These are phyloP conservation scores for Syncephalastrum racemosum DNA, from an alignment of 371 early-diverging fungal species.

Conservation along the genomic window DNA sequence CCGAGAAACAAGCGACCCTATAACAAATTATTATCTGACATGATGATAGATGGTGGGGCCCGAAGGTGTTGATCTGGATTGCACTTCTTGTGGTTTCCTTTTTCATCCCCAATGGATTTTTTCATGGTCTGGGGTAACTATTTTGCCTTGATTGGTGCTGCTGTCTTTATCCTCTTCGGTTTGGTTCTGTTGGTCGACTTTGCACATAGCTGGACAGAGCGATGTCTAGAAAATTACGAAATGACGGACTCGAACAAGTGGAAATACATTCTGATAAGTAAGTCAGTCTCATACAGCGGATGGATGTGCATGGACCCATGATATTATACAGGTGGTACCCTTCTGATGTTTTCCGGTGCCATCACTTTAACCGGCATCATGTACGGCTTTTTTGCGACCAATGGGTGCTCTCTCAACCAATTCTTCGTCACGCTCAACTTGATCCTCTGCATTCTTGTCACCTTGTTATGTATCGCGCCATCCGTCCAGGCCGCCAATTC, in stretches of 20 bases:
- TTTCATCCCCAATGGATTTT: conserved; percentile 90
- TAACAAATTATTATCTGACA: conserved; percentile 8
- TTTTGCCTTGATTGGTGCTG: conserved; percentile 85
- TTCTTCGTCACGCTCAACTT: conserved; percentile 90
- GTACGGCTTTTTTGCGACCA: conserved; percentile 78
- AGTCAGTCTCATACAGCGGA: background rate
- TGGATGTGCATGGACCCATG: background rate
- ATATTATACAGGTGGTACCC: conserved; percentile 46
- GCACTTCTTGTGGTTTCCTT: conserved; percentile 74
- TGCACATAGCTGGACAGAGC: conserved; percentile 89
- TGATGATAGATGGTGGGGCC: conserved; percentile 77
- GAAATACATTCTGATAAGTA: conserved; percentile 75
- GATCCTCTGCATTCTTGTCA: conserved; percentile 69
- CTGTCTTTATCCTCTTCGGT: conserved; percentile 88
- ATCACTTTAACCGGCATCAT: conserved; percentile 73
- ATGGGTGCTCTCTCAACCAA: conserved; percentile 84
- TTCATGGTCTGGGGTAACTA: conserved; percentile 87
- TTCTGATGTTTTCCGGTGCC: conserved; percentile 63
- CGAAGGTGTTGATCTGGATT: conserved; percentile 81
- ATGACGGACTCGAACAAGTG: conserved; percentile 68
- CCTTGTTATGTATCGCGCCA: conserved; percentile 74
- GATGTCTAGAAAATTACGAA: conserved; percentile 83
- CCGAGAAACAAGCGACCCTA: background rate
- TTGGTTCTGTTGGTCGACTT: conserved; percentile 90
- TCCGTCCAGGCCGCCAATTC: conserved; percentile 88